Base-by-base conservation (phyloP, 352 stramenopile genomes). In the Phytophthora cajani region DNA sequence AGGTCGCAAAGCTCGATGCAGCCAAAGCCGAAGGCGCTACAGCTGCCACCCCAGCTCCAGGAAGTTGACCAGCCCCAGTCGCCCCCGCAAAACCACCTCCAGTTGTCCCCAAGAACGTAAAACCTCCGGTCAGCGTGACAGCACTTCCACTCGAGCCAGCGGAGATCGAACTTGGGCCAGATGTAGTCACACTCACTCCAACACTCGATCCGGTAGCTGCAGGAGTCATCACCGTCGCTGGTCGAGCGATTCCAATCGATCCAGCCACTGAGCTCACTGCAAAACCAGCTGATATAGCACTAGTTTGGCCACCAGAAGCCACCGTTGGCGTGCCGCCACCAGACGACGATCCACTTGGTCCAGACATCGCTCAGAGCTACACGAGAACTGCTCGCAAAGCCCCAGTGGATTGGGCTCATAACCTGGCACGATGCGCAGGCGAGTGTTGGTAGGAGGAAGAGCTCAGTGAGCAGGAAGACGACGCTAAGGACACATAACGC, bases 291-390 rank as follows among this genome's bases (percentile, higher is more conserved):
- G 40, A 47, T 21, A 19, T 47, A 47, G 40, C 40, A 47, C 40
- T 47, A 47, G 16, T 52, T 52, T 52, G 17, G 19, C 46, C 46
- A 8, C 46, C n/a, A 52, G 46, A 30, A 52, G 46, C 46, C n/a
- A 30, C 46, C 7, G 46, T 52, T 52, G 46, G 46, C n/a, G 46
- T 40, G 23, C 25, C 23, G 19, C 25, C 25, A 56, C 50, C 25
- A 40, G 50, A 38, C 50, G 50, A 56, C 50, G 50, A 40, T 16
- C 19, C 50, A 56, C 7, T 56, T 36, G 14, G 23, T 56, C 50
- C 50, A 56, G 14, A n/a, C 50, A 38, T 56, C 50, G 5, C 50
- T 56, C 12, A 40, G 50, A 56, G 50, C 23, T 56, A 23, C 50
- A 38, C 25, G 21, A 38, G 50, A 56, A 56, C 25, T 38, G 23